Base-by-base conservation (phyloP, 164 flowering plant species). In the Houttuynia cordata region DNA sequence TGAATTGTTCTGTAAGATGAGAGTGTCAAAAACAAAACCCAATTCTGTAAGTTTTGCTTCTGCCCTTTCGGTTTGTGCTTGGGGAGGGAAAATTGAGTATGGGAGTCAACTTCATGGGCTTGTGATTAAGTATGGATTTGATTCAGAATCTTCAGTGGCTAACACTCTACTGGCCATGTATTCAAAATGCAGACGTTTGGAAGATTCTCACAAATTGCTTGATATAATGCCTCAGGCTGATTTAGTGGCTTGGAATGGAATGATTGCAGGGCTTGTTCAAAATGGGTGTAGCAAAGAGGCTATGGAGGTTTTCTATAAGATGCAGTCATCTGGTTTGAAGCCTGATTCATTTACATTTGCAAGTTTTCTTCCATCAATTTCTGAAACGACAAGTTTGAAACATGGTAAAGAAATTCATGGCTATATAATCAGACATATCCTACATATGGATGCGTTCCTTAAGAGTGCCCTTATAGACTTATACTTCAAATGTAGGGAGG, bases 381-480 rank as follows among this genome's bases (percentile, higher is more conserved):
- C 78, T 61, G 80, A 76, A 53, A 64, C 62, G 8, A 67, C 71
- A 14, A 63, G 65, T 63, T 65, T 79, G 53, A 70, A 64, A 54
- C 80, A 72, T 40, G 83, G 84, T 55, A 87, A 81, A 74, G 89
- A 82, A 70, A 75, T 84, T 62, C 91, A 87, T 67, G 71, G 88
- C 57, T 84, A 81, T 64, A 78, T 84, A 57, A 34, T 83, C 20
- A 74, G 93, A 69, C 73, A 79, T 50, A 74, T 76, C 51, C 77
- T 87, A 50, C 25, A 39, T 50, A 52, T 80, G 71, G 93, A 87
- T 72, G 74, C 75, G 24, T 84, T 78, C 73, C 60, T 89, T 67
- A 81, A 75, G 70, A 84, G 83, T 72, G 93, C 98, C 7, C 83
- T 92, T 50, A 80, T 89, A 45, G 93, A 85, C 65, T 60, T 82